Conservation (phyloP, 2,329 filamentous ascomycete genomes). For the Aspergillus eucalypticola region DNA sequence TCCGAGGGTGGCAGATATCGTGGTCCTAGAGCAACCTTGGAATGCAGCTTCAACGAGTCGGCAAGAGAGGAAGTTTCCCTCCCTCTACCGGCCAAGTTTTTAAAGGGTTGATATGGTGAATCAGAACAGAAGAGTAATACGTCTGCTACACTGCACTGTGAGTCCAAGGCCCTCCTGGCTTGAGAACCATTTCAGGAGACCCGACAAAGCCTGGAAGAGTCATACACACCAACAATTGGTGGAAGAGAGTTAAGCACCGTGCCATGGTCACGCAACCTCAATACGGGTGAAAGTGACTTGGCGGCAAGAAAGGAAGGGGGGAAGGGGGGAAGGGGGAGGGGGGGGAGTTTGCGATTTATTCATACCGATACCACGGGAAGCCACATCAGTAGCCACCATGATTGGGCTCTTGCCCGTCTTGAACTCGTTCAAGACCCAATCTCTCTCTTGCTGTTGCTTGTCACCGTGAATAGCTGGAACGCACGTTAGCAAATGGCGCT, state of each 20-base stretch:
- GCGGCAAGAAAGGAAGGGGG: slow-evolving; percentile 36
- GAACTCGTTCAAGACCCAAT: slow-evolving; percentile 99
- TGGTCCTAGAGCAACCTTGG: slow-evolving; percentile 68
- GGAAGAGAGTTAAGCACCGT: slow-evolving; percentile 84
- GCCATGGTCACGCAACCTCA: slow-evolving; percentile 63
- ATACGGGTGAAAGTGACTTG: slow-evolving; percentile 47
- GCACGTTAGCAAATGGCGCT: slow-evolving; percentile 38
- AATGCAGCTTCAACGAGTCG: slow-evolving; percentile 71
- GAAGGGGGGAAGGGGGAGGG: slow-evolving; percentile 29
- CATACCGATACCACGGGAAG: slow-evolving; percentile 99
- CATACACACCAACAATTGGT: slow-evolving; percentile 83
- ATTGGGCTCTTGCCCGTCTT: slow-evolving; percentile 99
- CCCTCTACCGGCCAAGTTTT: slow-evolving; percentile 65
- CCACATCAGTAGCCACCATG: slow-evolving; percentile 99
- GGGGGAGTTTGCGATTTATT: slow-evolving; percentile 62
- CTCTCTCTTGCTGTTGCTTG: slow-evolving; percentile 99
- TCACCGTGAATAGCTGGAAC: slow-evolving; percentile 88
- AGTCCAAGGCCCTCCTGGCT: slow-evolving; percentile 84
- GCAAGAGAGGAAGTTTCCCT: slow-evolving; percentile 63
- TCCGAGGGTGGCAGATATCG: slow-evolving; percentile 60
- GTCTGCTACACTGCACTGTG: slow-evolving; percentile 69
- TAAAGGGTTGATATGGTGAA: slow-evolving; percentile 70
- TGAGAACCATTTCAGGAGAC: slow-evolving; percentile 74
- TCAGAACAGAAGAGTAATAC: slow-evolving; percentile 58
- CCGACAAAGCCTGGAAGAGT: slow-evolving; percentile 84